These are phyloP conservation scores for Ammopiptanthus mongolicus DNA, from an alignment of 306 rosid genomes.

Conservation along the genomic window DNA sequence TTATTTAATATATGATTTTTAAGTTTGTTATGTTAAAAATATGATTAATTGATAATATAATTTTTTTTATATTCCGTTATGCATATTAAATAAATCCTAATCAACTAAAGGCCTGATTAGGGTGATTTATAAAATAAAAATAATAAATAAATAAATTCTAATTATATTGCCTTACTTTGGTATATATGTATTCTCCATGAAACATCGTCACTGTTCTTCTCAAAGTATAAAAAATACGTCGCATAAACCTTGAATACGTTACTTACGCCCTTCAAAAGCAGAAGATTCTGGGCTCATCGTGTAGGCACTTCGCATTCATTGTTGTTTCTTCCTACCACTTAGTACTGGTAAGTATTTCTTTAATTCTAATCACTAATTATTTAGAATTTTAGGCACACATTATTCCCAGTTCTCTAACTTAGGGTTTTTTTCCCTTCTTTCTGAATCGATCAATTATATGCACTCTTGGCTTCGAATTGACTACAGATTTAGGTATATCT, in stretches of 20 bases:
- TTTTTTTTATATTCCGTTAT: no score
- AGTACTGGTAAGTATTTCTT: neutral
- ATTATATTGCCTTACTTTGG: no score
- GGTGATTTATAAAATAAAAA: no score
- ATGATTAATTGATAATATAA: no score
- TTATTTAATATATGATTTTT: no score
- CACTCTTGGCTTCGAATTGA: neutral
- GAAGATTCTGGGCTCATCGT: neutral
- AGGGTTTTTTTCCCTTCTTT: conserved; percentile 1
- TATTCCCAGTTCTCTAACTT: neutral
- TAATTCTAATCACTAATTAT: neutral
- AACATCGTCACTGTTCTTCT: no score
- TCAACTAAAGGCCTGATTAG: no score
- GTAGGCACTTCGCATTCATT: neutral
- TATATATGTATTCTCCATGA: no score
- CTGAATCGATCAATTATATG: neutral
- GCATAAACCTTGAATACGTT: neutral
- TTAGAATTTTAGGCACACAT: neutral
- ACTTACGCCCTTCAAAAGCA: neutral
- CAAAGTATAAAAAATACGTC: no score
- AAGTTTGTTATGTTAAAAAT: no score
- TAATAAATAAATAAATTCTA: no score
- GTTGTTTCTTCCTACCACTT: neutral
- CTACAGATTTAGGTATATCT: conserved; percentile 16
- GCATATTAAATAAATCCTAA: no score